These are phyloP conservation scores for Penicillium pulvis DNA, from an alignment of 495 filamentous ascomycete genomes.

Conservation along the genomic window DNA sequence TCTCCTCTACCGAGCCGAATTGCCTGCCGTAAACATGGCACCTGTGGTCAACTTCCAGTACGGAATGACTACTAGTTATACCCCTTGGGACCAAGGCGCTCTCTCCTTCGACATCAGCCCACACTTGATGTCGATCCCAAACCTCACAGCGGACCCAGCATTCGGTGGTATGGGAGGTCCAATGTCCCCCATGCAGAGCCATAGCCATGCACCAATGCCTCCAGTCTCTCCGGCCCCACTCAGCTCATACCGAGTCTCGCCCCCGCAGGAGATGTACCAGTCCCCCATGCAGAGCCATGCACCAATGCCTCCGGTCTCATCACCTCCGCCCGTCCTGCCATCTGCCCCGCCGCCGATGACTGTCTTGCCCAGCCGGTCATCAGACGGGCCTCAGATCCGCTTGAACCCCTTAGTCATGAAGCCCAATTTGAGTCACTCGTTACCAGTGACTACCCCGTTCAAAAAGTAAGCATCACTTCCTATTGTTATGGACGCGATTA, in stretches of 20 bases:
- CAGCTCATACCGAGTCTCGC: slow-evolving; percentile 48
- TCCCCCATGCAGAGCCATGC: slow-evolving; percentile 37
- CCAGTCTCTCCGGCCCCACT: slow-evolving; percentile 51
- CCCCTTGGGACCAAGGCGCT: slow-evolving; percentile 42
- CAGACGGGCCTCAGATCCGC: slow-evolving; percentile 46
- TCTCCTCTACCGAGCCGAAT: slow-evolving; percentile 74
- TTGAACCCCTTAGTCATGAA: slow-evolving; percentile 54
- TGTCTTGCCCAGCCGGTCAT: slow-evolving; percentile 38
- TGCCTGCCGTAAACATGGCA: slow-evolving; percentile 50
- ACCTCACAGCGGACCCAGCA: slow-evolving; percentile 45
- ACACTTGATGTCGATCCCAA: slow-evolving; percentile 53
- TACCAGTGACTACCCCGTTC: slow-evolving; percentile 47
- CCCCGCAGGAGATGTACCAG: slow-evolving; percentile 43
- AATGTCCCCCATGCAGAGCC: slow-evolving; percentile 22
- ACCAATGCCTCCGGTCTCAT: slow-evolving; percentile 33
- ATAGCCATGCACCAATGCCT: slow-evolving; percentile 7
- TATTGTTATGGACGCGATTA: slow-evolving; percentile 25
- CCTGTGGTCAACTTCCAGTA: slow-evolving; percentile 49
- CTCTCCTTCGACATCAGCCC: slow-evolving; percentile 54
- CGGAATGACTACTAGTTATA: slow-evolving; percentile 47
- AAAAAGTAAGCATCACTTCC: slow-evolving; percentile 39
- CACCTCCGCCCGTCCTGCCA: slow-evolving; percentile 33
- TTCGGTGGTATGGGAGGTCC: slow-evolving; percentile 39
- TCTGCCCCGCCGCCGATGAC: slow-evolving; percentile 43
- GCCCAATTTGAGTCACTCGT: slow-evolving; percentile 45